These are phyloP conservation scores for Melastoma malabathricum DNA, from an alignment of 345 rosid genomes.

Conservation along the genomic window DNA sequence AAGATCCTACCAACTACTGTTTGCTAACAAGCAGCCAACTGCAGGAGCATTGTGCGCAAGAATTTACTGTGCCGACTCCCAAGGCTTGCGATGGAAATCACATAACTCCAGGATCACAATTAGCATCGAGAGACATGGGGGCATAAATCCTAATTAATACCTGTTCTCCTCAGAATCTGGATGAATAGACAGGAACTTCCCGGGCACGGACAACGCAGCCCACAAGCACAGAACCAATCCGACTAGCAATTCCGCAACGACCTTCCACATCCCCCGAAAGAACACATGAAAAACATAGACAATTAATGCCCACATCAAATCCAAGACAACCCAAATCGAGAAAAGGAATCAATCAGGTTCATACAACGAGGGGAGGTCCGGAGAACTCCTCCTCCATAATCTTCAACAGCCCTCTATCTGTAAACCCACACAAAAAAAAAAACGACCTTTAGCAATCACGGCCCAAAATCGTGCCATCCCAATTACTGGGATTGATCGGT, in stretches of 20 bases:
- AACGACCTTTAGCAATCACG: too few relatives aligned
- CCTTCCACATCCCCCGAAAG: constrained; percentile 23
- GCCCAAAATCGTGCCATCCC: not conserved
- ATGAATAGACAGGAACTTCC: constrained; percentile 72
- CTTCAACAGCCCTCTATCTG: constrained; percentile 87
- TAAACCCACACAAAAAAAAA: constrained; percentile 9
- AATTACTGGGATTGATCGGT: too few relatives aligned
- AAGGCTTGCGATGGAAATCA: constrained; percentile 2
- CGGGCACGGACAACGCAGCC: constrained; percentile 87
- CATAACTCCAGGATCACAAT: not conserved
- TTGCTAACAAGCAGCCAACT: constrained; percentile 1
- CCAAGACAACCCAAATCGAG: not conserved
- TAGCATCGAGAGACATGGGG: not conserved
- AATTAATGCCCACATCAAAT: not conserved
- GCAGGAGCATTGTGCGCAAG: constrained; percentile 22
- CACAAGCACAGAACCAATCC: constrained; percentile 65
- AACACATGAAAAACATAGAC: not conserved
- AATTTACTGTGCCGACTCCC: too few relatives aligned
- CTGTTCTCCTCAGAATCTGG: constrained; percentile 92
- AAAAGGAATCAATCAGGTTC: constrained; percentile 2
- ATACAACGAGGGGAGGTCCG: constrained; percentile 57
- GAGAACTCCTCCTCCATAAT: constrained; percentile 82
- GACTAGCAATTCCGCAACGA: constrained; percentile 55
- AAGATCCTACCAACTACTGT: too few relatives aligned
- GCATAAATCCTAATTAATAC: constrained; percentile 19